Evolutionary conservation across 1,284 basidiomycete species (phyloP).

Genomic region (Sanghuangporus sanghuang): DNA sequence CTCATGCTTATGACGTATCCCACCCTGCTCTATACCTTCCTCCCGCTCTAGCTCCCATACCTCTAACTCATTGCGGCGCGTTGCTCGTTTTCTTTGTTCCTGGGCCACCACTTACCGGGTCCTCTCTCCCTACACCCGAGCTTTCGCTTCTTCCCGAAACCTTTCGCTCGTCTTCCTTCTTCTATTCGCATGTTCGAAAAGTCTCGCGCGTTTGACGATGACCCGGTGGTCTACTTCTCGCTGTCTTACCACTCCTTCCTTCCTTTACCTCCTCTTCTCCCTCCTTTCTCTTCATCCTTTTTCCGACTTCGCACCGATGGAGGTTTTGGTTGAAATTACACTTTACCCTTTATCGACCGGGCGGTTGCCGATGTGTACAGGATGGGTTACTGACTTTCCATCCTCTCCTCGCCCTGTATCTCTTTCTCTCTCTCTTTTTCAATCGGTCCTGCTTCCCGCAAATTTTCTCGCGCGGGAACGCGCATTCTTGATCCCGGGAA

Average conservation of each 20-base stretch:
- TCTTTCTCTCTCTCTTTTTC: not conserved
- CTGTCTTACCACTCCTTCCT: not conserved
- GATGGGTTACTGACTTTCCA: not conserved
- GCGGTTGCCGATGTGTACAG: not conserved
- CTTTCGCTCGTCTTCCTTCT: not conserved
- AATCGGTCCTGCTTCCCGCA: not conserved
- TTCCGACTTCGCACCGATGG: not conserved
- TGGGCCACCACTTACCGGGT: not conserved
- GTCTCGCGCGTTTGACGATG: not conserved
- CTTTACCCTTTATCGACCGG: not conserved
- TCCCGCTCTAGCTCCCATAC: not conserved
- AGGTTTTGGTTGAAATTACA: not conserved
- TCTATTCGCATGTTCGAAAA: not conserved
- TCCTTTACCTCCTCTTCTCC: not conserved
- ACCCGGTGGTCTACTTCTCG: not conserved
- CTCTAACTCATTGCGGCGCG: not conserved
- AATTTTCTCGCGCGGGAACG: not conserved
- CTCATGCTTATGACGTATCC: not conserved
- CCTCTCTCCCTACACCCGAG: not conserved
- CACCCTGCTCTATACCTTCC: not conserved
- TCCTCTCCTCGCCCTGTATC: too few species aligned
- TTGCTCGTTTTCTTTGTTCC: not conserved
- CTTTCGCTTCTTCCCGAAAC: not conserved
- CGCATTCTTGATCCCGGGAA: not conserved
- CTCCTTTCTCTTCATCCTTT: not conserved